A percentile compares a stretch with the other conserved stretches of the same genome.
Evolutionary conservation across 805 yeast genomes (phyloP).

Genomic region (Teunomyces kruisii): DNA sequence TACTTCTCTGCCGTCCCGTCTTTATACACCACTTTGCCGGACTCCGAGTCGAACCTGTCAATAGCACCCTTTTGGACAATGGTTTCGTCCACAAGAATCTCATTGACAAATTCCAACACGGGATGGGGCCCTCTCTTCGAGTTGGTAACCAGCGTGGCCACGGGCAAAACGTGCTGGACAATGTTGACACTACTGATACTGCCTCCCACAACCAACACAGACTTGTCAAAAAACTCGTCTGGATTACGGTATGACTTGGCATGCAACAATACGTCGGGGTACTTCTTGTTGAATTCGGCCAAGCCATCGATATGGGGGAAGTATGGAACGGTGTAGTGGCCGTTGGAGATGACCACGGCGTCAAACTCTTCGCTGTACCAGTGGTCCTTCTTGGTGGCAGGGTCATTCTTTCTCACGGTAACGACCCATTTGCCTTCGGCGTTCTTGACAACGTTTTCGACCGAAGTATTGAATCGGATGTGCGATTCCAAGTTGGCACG

Average conservation of each 20-base stretch:
- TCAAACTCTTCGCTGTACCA: slow-evolving; percentile 37
- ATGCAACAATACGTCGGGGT: slow-evolving; percentile 29
- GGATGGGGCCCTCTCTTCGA: slow-evolving; percentile 42
- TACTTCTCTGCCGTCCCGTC: slow-evolving; percentile 17
- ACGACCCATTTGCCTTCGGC: slow-evolving; percentile 43
- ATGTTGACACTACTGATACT: slow-evolving; percentile 78
- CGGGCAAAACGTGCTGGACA: slow-evolving; percentile 38
- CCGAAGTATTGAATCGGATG: slow-evolving; percentile 49
- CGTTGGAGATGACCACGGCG: slow-evolving; percentile 39
- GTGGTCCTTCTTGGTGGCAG: slow-evolving; percentile 17
- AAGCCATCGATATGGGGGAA: slow-evolving; percentile 35
- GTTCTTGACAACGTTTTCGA: slow-evolving; percentile 35
- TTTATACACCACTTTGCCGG: slow-evolving; percentile 21
- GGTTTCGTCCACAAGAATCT: slow-evolving; percentile 19
- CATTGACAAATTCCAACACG: neutral
- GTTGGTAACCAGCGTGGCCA: slow-evolving; percentile 54
- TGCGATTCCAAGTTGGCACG: slow-evolving; percentile 24
- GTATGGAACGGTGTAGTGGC: slow-evolving; percentile 37
- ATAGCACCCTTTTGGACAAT: slow-evolving; percentile 47
- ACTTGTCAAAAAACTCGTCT: slow-evolving; percentile 34
- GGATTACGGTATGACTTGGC: slow-evolving; percentile 31
- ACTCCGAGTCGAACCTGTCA: slow-evolving; percentile 34
- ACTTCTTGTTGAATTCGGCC: slow-evolving; percentile 23
- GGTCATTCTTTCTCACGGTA: slow-evolving; percentile 29
- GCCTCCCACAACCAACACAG: slow-evolving; percentile 66